Base-by-base conservation (phyloP, 495 filamentous ascomycete genomes). In the Daldinia childiae region DNA sequence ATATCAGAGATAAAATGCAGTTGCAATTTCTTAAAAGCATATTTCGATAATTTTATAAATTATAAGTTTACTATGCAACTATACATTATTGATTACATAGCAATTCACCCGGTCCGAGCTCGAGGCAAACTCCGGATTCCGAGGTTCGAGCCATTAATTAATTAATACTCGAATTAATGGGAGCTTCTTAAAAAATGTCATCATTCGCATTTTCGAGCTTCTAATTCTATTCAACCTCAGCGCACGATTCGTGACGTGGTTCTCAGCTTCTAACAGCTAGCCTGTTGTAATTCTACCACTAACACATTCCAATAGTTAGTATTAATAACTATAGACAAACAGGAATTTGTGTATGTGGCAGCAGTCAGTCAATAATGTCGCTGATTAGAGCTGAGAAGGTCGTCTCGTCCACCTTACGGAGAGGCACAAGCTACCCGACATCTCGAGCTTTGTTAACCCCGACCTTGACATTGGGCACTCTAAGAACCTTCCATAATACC, bases 401-500 rank as follows among this genome's bases (percentile, higher is more conserved):
- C 19, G 56, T 79, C 51, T 68, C 68, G 70, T 76, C 78, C 51
- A 62, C 71, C 56, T 61, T 78, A 51, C 73, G 77, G 56, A 74
- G 72, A 64, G 62, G 71, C 41, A 48, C 72, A 12, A 51, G 43
- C 14, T 57, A 36, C 32, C 64, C 48, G 54, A 51, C 39, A 55
- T 56, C 70, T 30, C 63, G 66, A 67, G 21, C 62, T 50, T 32
- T 73, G 27, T 63, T 72, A 43, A 26, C 75, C 24, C 64, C 74
- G 15, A 65, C 62, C 12, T 39, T 68, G 48, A 55, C 70, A 2
- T 29, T 76, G 60, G 72, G 64, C 17, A 50, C 64, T 41, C 59
- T 68, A 4, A 73, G 77, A 56, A 68, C 58, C 34, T 78, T 84
- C 66, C 77, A 81, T 69, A 77, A 58, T 38, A 79, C 73, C 21